Conservation (phyloP, 2,329 filamentous ascomycete genomes). For the Aschersonia sp. region DNA sequence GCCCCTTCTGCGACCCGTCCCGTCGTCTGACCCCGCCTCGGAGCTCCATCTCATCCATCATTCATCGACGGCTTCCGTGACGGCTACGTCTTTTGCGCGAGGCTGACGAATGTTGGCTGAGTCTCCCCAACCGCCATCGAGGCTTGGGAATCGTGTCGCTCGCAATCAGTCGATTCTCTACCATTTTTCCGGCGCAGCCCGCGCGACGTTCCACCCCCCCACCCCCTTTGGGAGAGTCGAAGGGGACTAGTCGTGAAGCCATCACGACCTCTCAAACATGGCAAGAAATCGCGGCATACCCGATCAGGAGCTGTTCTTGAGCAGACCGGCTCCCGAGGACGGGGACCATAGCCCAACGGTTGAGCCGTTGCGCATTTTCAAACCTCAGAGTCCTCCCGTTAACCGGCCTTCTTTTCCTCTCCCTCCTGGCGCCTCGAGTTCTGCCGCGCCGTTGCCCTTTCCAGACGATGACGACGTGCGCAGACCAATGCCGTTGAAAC, state of each 20-base stretch:
- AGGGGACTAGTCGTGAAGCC: slow-evolving; percentile 1
- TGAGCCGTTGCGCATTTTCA: slow-evolving; percentile 73
- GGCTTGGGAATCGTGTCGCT: too few relatives aligned
- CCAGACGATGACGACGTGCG: slow-evolving; percentile 52
- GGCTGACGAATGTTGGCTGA: too few relatives aligned
- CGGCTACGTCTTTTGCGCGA: not conserved
- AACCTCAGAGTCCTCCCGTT: slow-evolving; percentile 48
- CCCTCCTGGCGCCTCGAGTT: slow-evolving; percentile 56
- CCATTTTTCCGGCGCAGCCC: too few relatives aligned
- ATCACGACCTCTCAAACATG: slow-evolving; percentile 10
- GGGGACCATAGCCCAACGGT: slow-evolving; percentile 60
- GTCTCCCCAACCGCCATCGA: too few relatives aligned
- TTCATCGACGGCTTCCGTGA: not conserved
- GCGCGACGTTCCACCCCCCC: not conserved
- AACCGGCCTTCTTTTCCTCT: slow-evolving; percentile 48
- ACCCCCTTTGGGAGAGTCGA: not conserved
- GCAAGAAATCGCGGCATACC: slow-evolving; percentile 48
- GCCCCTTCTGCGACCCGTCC: slow-evolving; percentile 9
- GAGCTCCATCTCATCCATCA: not conserved
- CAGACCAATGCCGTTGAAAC: slow-evolving; percentile 28
- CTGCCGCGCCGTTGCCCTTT: slow-evolving; percentile 52
- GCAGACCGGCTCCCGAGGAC: slow-evolving; percentile 33
- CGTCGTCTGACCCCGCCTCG: not conserved
- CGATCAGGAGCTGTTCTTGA: slow-evolving; percentile 75
- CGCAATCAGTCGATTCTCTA: too few relatives aligned